phyloP scores from a whole-genome alignment of 331 rosid genomes.

The Quercus phellos region DNA sequence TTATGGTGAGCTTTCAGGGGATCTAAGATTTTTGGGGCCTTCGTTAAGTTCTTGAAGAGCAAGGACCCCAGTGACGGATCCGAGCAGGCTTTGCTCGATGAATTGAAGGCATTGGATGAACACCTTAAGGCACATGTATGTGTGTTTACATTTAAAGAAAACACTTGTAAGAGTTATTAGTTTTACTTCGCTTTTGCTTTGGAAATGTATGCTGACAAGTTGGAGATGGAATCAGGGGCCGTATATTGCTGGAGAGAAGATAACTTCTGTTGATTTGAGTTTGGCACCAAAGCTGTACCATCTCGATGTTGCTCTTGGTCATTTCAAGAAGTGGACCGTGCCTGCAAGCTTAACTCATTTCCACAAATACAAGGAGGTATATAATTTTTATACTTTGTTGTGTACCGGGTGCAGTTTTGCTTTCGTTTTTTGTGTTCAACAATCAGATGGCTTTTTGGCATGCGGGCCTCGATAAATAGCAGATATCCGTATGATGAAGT shows the following conservation, averaged over 20 bases:
- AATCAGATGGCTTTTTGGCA: background rate
- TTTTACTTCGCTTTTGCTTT: background rate
- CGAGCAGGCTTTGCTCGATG: constrained; percentile 67
- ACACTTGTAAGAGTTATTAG: background rate
- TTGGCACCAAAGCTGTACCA: constrained; percentile 90
- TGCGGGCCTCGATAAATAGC: background rate
- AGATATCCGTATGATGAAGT: background rate
- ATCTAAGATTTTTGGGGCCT: constrained; percentile 64
- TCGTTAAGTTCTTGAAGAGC: constrained; percentile 67
- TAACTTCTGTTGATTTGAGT: constrained; percentile 77
- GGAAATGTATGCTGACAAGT: constrained; percentile 13
- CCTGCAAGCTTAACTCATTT: constrained; percentile 49
- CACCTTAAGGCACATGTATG: constrained; percentile 81
- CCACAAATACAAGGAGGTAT: constrained; percentile 63
- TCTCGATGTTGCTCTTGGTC: constrained; percentile 63
- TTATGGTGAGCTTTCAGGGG: constrained; percentile 45
- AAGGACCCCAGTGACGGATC: constrained; percentile 84
- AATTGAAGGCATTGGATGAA: constrained; percentile 67
- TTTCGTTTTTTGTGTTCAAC: background rate
- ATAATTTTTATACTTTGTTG: background rate
- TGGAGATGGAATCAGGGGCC: constrained; percentile 63
- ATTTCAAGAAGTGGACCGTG: constrained; percentile 80
- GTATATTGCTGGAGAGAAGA: constrained; percentile 74
- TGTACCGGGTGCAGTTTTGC: background rate
- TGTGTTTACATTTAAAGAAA: constrained; percentile 1